Conservation (phyloP, 768 basidiomycete genomes). For the Leccinum subtestaceum region DNA sequence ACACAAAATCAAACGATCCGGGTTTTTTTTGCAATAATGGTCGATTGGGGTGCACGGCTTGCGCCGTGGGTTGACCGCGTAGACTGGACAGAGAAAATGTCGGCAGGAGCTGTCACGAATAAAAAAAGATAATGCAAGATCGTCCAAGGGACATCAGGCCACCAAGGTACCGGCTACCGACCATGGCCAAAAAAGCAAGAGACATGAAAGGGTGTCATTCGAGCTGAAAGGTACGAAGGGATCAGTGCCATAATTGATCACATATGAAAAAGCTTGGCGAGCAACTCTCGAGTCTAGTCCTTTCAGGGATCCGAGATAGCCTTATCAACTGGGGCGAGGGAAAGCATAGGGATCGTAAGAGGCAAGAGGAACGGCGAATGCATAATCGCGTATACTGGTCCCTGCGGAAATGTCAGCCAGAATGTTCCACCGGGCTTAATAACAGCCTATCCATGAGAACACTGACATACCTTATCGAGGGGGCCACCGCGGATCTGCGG, state of each 20-base stretch:
- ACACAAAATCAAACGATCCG: constrained; percentile 8
- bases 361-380: constrained; percentile 28
- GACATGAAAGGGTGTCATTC: constrained; percentile 9
- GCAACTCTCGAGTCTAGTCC: constrained; percentile 23
- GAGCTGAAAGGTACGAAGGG: constrained; percentile 22
- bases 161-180: constrained; percentile 21
- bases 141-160: constrained; percentile 14
- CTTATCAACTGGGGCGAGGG: constrained; percentile 22
- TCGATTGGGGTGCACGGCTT: constrained; percentile 12
- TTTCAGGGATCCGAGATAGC: constrained; percentile 27
- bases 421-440: constrained; percentile 21
- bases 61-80: constrained; percentile 7
- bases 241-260: constrained; percentile 17
- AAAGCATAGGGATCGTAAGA: constrained; percentile 19
- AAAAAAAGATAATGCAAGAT: constrained; percentile 10
- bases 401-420: constrained; percentile 18
- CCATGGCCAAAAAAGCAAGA: not conserved
- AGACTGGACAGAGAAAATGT: not conserved
- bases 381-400: constrained; percentile 14
- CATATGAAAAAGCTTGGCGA: constrained; percentile 20
- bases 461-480: constrained; percentile 20
- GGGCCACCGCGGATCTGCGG: constrained; percentile 31
- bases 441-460: constrained; percentile 24
- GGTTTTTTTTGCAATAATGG: not conserved
- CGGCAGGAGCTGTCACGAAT: constrained; percentile 14